These are phyloP conservation scores for Xylaria sp. DNA, from an alignment of 2,329 filamentous ascomycete genomes.

Conservation along the genomic window DNA sequence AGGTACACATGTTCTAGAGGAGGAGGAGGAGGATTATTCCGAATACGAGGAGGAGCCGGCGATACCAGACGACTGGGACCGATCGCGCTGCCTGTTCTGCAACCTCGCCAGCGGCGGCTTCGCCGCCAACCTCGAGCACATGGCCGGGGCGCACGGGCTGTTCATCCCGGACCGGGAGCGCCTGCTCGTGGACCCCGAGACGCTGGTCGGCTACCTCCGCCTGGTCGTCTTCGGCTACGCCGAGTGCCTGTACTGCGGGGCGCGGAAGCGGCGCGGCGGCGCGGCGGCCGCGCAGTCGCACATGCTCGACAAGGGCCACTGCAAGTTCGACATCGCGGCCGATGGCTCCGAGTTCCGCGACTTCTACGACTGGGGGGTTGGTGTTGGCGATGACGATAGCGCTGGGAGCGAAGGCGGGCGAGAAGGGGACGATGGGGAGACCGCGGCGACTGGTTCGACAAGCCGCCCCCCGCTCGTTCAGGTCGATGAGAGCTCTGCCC, in stretches of 20 bases:
- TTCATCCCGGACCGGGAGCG: conserved; percentile 43
- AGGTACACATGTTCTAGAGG: too few relatives aligned
- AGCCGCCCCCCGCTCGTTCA: too few relatives aligned
- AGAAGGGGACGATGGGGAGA: conserved; percentile 3
- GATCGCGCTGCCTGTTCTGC: conserved; percentile 35
- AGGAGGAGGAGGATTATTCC: too few relatives aligned
- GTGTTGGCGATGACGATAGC: conserved; percentile 2
- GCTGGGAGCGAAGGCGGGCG: conserved; percentile 1
- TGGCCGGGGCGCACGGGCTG: conserved; percentile 52
- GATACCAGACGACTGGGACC: too few relatives aligned
- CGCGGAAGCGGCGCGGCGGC: conserved; percentile 43
- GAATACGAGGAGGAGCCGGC: too few relatives aligned
- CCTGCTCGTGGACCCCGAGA: conserved; percentile 50
- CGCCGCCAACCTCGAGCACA: conserved; percentile 42
- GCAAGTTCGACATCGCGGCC: conserved; percentile 29
- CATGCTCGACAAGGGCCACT: conserved; percentile 35
- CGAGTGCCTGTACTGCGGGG: conserved; percentile 56
- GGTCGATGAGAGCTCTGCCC: too few relatives aligned
- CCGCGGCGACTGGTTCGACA: too few relatives aligned
- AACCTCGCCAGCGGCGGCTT: conserved; percentile 17
- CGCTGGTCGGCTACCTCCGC: conserved; percentile 51
- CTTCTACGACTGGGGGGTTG: conserved; percentile 30
- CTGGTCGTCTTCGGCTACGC: conserved; percentile 51
- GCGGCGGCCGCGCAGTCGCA: conserved; percentile 51
- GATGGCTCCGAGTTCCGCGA: conserved; percentile 31